Evolutionary conservation across 805 yeast genomes (phyloP), one percentile per base, ranked within the genome.

Genomic region (Pichia gijzeniarum): DNA sequence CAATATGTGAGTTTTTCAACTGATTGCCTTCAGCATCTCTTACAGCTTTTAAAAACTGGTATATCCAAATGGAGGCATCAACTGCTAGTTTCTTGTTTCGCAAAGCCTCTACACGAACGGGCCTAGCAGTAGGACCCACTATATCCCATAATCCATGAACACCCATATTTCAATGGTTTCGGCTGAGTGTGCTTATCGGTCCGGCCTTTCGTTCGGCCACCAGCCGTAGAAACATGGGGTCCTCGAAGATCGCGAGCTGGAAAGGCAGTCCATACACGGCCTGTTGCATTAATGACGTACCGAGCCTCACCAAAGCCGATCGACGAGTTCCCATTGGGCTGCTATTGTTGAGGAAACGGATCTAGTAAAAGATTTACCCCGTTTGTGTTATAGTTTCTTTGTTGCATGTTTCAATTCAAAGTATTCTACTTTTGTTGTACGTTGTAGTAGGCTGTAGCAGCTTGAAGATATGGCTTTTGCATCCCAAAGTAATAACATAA

Each of bases 1-100:
- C 85, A 17, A 93, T 78, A 61, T 93, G 99, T 0, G 96, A 82
- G 49, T 80, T 85, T 27, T 75, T 72, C 48, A 90, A 62, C 0
- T 86, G 76, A 48, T 83, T 77, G 7, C 98, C 99, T 27, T 84
- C 83, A 34, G 77, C 67, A 60, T 89, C 95, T 53, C 98, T 74
- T 19, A 93, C 95, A 1, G 98, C 98, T 61, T 91, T 93, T 52
- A 93, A 69, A 59, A 93, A 93, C 62, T 93, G 99, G 60, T 93
- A 93, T 44, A 93, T 85, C 99, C 99, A 93, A 52, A 93, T 93
- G 2, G 98, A 91, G 1, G 99, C 99, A 70, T 93, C 99, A 7
- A 93, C 91, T 0, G 99, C 99, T 55, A 93, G 69, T 43, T 75
- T 71, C 59, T 82, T 84, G 47, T 89, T 80, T 19, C 85, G 76